A percentile compares a stretch with the other conserved stretches of the same genome.
phyloP scores from a whole-genome alignment of 768 basidiomycete genomes.

The Mycena maculata region DNA sequence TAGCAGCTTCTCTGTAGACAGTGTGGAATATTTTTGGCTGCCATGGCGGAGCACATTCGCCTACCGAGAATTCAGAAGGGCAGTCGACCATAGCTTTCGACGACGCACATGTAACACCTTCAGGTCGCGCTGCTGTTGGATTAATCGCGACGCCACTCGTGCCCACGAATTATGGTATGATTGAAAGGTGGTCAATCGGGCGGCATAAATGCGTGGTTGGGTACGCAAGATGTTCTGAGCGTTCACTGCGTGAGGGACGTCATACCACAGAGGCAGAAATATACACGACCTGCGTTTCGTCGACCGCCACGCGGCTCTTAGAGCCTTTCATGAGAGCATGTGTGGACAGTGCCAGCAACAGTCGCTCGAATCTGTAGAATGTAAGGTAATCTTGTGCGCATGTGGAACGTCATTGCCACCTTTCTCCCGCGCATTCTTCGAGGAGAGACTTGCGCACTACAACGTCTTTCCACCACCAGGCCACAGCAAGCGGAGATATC shows the following conservation, averaged over 20 bases:
- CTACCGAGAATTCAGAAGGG: slow-evolving; percentile 1
- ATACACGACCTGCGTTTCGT: slow-evolving; percentile 35
- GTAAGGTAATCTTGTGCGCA: background rate
- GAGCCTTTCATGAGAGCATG: slow-evolving; percentile 56
- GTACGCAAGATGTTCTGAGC: slow-evolving; percentile 42
- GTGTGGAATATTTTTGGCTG: slow-evolving; percentile 37
- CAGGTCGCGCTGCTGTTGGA: slow-evolving; percentile 48
- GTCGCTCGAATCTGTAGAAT: slow-evolving; percentile 59
- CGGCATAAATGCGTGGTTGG: slow-evolving; percentile 50
- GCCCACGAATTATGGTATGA: slow-evolving; percentile 49
- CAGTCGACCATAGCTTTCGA: background rate
- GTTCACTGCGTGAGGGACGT: background rate
- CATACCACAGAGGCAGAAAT: background rate
- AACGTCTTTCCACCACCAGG: slow-evolving; percentile 70
- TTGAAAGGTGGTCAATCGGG: slow-evolving; percentile 46
- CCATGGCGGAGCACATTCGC: slow-evolving; percentile 14
- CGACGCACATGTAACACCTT: slow-evolving; percentile 40
- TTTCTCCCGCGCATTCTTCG: slow-evolving; percentile 65
- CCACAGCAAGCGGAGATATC: slow-evolving; percentile 21
- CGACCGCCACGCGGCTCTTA: slow-evolving; percentile 20
- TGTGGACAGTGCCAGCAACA: slow-evolving; percentile 64
- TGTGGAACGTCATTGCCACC: slow-evolving; percentile 43
- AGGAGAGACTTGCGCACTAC: slow-evolving; percentile 65
- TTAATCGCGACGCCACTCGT: slow-evolving; percentile 49
- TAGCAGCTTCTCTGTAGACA: slow-evolving; percentile 46